A percentile compares a stretch with the other conserved stretches of the same genome.
Conservation (phyloP, 164 flowering plant genomes). For the Litsea cubeba region DNA sequence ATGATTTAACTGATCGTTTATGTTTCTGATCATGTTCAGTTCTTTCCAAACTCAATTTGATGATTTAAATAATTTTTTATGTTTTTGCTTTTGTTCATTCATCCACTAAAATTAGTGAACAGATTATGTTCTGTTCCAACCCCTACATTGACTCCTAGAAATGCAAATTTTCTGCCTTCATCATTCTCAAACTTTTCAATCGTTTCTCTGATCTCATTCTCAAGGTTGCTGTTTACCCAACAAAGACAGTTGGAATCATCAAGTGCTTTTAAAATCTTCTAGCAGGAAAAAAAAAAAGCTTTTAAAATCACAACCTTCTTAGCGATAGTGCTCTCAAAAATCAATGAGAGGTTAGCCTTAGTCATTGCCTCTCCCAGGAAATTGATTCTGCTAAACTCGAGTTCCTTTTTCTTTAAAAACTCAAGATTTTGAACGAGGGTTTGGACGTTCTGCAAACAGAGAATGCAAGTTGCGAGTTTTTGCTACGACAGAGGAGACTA, state of each 20-base stretch:
- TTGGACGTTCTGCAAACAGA: too few relatives aligned
- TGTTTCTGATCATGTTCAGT: constrained; percentile 26
- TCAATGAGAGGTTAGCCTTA: constrained; percentile 34
- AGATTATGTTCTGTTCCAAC: constrained; percentile 11
- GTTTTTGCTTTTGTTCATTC: constrained; percentile 13
- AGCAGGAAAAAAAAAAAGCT: too few relatives aligned
- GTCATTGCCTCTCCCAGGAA: constrained; percentile 39
- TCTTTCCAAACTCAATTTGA: too few relatives aligned
- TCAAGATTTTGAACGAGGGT: too few relatives aligned
- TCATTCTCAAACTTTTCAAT: constrained; percentile 18
- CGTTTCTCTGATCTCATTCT: constrained; percentile 18
- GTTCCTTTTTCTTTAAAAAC: too few relatives aligned
- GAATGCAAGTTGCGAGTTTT: too few relatives aligned
- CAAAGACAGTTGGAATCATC: constrained; percentile 31
- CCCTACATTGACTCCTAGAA: constrained; percentile 40
- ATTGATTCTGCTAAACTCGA: too few relatives aligned
- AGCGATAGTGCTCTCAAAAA: constrained; percentile 37
- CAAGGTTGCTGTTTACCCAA: constrained; percentile 32
- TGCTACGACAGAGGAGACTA: too few relatives aligned
- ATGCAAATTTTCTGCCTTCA: constrained; percentile 38
- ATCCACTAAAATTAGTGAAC: constrained; percentile 15
- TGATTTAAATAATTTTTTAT: too few relatives aligned
- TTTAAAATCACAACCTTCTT: constrained; percentile 39
- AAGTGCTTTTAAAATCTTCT: constrained; percentile 20
- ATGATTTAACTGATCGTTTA: constrained; percentile 30